Percentiles rank a stretch among this genome's conserved stretches.
These are phyloP conservation scores for Yamadazyma nakazawae DNA, from an alignment of 805 yeast species.

Conservation along the genomic window DNA sequence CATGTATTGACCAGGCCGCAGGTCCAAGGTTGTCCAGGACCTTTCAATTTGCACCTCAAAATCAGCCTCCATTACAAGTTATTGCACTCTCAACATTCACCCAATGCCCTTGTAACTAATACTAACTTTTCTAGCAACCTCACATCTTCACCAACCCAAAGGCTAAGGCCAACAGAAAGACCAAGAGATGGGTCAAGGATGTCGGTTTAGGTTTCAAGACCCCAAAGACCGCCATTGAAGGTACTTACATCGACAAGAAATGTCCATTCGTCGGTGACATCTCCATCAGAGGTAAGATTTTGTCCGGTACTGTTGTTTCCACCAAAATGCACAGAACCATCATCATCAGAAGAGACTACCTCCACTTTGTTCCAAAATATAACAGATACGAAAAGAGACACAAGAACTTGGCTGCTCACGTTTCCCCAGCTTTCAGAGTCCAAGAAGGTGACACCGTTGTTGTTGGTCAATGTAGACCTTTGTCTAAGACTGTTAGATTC, in stretches of 20 bases:
- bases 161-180: conserved; percentile 96
- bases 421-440: conserved; percentile 99
- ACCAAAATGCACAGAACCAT: conserved; percentile 99
- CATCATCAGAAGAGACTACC: conserved; percentile 99
- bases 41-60: too few species aligned
- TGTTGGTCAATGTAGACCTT: conserved; percentile 99
- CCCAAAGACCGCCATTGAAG: conserved; percentile 97
- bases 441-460: conserved; percentile 98
- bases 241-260: conserved; percentile 99
- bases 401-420: conserved; percentile 99
- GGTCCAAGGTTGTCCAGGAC: too few species aligned
- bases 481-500: conserved; percentile 99
- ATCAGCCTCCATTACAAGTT: too few species aligned
- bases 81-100: too few species aligned
- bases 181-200: conserved; percentile 99
- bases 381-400: conserved; percentile 99
- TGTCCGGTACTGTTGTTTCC: conserved; percentile 99
- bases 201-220: conserved; percentile 99
- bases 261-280: conserved; percentile 98
- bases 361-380: conserved; percentile 99
- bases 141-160: conserved; percentile 99
- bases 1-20: too few species aligned
- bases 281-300: conserved; percentile 99
- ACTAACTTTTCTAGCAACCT: conserved; percentile 74
- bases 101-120: background rate